Percentiles rank a stretch among this genome's conserved stretches.
Evolutionary conservation across 768 basidiomycete species (phyloP).

Genomic region (Hirschioporus abietinus): DNA sequence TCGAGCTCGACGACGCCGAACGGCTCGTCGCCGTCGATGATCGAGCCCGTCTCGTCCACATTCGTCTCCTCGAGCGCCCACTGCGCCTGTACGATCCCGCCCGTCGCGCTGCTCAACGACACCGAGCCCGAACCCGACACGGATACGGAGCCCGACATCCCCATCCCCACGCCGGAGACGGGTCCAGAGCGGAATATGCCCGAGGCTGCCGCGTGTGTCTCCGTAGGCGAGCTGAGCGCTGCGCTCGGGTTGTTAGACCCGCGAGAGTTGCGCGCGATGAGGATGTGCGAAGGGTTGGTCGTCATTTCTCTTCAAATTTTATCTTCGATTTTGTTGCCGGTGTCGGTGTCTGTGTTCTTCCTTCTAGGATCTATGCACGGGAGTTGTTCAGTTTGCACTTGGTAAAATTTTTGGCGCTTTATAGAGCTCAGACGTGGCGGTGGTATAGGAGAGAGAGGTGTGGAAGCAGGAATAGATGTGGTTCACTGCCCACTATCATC

Average conservation of each 20-base stretch:
- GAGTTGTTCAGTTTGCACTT: too few species aligned
- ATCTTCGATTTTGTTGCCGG: too few species aligned
- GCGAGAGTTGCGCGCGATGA: conserved; percentile 82
- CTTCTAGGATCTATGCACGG: too few species aligned
- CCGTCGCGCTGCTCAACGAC: not conserved
- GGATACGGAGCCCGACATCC: conserved; percentile 44
- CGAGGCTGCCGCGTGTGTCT: conserved; percentile 83
- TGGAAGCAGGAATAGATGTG: not conserved
- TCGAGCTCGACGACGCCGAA: conserved; percentile 70
- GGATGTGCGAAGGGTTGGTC: conserved; percentile 81
- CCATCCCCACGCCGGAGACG: not conserved
- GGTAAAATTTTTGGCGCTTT: not conserved
- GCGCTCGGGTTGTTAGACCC: conserved; percentile 73
- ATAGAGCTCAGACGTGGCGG: not conserved
- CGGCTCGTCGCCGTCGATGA: conserved; percentile 61
- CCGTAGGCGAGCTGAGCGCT: conserved; percentile 76
- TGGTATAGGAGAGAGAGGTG: not conserved
- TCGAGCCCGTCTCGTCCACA: conserved; percentile 61
- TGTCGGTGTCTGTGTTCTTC: too few species aligned
- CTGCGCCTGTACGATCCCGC: conserved; percentile 35
- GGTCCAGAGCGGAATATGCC: conserved; percentile 66
- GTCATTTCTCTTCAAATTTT: conserved; percentile 32
- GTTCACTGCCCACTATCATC: not conserved
- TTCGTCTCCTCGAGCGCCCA: conserved; percentile 77
- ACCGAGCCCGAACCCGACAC: not conserved